Percentiles rank a stretch among this genome's conserved stretches.
phyloP scores from a whole-genome alignment of 1,139 yeast species.

The Wickerhamiella pararugosa region DNA sequence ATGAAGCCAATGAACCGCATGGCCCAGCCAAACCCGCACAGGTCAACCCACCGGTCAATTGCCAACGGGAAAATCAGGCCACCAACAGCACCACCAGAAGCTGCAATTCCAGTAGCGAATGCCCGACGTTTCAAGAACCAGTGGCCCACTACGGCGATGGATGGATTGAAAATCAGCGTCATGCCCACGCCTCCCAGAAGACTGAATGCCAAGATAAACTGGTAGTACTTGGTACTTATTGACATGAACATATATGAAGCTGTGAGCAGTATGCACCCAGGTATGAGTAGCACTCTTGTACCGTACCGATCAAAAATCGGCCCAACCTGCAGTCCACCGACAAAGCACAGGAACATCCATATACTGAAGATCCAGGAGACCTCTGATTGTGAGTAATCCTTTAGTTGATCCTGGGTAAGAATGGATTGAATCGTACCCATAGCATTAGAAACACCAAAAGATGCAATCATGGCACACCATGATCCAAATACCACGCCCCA shows the following conservation, averaged over 20 bases:
- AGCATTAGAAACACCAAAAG: conserved; percentile 47
- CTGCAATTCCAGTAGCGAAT: conserved; percentile 40
- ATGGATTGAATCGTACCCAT: conserved; percentile 49
- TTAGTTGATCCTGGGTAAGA: conserved; percentile 35
- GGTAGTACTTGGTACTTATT: conserved; percentile 37
- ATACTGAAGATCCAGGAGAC: conserved; percentile 53
- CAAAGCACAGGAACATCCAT: conserved; percentile 39
- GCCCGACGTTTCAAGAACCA: conserved; percentile 46
- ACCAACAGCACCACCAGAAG: conserved; percentile 50
- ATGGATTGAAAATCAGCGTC: conserved; percentile 43
- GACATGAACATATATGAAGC: conserved; percentile 41
- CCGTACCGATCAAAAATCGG: conserved; percentile 39
- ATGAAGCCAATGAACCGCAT: conserved; percentile 41
- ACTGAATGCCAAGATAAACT: conserved; percentile 45
- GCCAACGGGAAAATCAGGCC: conserved; percentile 45
- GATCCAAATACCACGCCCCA: conserved; percentile 48
- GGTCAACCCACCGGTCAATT: conserved; percentile 32
- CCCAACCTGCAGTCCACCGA: conserved; percentile 47
- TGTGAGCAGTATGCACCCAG: conserved; percentile 34
- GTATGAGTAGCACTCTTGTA: conserved; percentile 19
- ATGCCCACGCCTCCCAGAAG: conserved; percentile 42
- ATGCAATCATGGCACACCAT: conserved; percentile 40
- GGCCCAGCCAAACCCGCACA: conserved; percentile 48
- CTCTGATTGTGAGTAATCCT: conserved; percentile 28
- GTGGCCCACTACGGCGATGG: conserved; percentile 45